phyloP scores from a whole-genome alignment of 768 basidiomycete species.

The Tricholoma flavovirens region DNA sequence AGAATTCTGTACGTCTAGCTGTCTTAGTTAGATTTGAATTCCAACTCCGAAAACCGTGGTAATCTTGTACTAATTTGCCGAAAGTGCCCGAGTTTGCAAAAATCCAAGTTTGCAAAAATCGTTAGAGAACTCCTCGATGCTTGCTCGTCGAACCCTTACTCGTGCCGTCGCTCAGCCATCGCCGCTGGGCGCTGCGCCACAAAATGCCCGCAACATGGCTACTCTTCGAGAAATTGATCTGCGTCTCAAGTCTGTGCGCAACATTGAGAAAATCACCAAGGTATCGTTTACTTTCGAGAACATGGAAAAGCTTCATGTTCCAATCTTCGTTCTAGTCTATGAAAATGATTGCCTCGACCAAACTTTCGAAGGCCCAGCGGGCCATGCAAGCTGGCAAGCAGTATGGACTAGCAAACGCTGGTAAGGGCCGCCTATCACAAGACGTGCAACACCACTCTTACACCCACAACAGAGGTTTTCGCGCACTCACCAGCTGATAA shows the following conservation, averaged over 20 bases:
- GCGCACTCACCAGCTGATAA: constrained; percentile 66
- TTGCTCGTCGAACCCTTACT: constrained; percentile 42
- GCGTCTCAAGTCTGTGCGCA: constrained; percentile 91
- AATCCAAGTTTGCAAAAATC: constrained; percentile 11
- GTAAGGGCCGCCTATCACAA: constrained; percentile 37
- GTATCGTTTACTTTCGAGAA: constrained; percentile 37
- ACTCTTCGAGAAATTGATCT: constrained; percentile 97
- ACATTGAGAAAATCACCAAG: constrained; percentile 99
- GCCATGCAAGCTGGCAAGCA: constrained; percentile 89
- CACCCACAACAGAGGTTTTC: constrained; percentile 69
- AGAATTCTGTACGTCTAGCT: background rate
- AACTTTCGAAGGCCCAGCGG: constrained; percentile 90
- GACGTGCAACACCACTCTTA: background rate
- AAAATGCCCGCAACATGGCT: constrained; percentile 81
- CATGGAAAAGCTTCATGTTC: background rate
- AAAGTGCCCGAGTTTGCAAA: constrained; percentile 34
- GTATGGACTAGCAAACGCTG: constrained; percentile 89
- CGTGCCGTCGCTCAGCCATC: constrained; percentile 32
- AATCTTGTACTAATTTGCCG: constrained; percentile 31
- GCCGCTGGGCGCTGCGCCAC: constrained; percentile 38
- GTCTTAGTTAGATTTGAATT: background rate
- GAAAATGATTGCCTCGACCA: constrained; percentile 99
- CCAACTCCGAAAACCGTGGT: constrained; percentile 28
- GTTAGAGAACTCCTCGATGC: constrained; percentile 30
- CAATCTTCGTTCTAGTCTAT: constrained; percentile 57